A percentile compares a stretch with the other conserved stretches of the same genome.
Evolutionary conservation across 2,329 filamentous ascomycete species (phyloP).

Genomic region (Ascochyta fabae): DNA sequence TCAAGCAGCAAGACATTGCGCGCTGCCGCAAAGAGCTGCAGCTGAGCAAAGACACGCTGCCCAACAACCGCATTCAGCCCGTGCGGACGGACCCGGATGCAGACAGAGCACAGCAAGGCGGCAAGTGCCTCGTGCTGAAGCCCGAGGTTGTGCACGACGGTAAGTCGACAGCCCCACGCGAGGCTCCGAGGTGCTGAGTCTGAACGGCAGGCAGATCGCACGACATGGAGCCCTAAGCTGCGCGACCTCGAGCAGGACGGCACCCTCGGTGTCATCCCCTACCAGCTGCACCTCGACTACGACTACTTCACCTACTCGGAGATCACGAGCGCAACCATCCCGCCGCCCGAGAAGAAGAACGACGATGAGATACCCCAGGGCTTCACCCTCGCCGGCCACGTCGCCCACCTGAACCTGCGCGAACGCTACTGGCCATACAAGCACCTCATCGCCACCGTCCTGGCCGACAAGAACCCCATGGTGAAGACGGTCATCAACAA

Average conservation of each 20-base stretch:
- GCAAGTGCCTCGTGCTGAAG: conserved; percentile 55
- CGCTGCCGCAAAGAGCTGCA: conserved; percentile 71
- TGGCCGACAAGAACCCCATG: conserved; percentile 85
- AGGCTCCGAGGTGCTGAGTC: conserved; percentile 37
- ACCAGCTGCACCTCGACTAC: conserved; percentile 78
- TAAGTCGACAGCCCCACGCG: conserved; percentile 28
- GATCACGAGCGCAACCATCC: conserved; percentile 81
- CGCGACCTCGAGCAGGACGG: conserved; percentile 71
- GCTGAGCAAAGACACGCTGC: conserved; percentile 70
- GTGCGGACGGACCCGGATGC: conserved; percentile 68
- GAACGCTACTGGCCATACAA: conserved; percentile 86
- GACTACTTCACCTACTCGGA: conserved; percentile 87
- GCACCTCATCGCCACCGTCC: conserved; percentile 79
- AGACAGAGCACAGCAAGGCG: conserved; percentile 56
- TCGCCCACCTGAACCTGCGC: conserved; percentile 93
- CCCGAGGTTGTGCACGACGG: conserved; percentile 52
- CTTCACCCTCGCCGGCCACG: conserved; percentile 88
- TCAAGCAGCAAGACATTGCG: conserved; percentile 76
- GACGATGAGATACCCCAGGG: conserved; percentile 83
- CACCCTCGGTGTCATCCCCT: conserved; percentile 75
- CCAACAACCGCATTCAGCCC: conserved; percentile 66
- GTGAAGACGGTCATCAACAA: conserved; percentile 96
- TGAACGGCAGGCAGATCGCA: conserved; percentile 62
- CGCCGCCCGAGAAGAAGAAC: conserved; percentile 69
- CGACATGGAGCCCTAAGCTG: conserved; percentile 78